Evolutionary conservation across 768 basidiomycete genomes (phyloP), one percentile per base, ranked within the genome.

Genomic region (Pisolithus tinctorius): DNA sequence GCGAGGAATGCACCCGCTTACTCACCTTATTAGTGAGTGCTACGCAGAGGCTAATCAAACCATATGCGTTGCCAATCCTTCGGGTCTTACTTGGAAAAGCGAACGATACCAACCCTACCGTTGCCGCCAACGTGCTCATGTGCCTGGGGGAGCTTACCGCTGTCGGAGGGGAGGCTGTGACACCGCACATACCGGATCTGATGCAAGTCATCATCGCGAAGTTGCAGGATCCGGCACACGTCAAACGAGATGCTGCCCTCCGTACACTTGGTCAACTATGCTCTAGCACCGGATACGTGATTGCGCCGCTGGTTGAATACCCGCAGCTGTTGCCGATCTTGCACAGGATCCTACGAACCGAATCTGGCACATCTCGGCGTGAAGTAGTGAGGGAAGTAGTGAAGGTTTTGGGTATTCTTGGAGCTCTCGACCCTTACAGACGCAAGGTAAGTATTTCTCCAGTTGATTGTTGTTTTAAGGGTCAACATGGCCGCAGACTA

Each of bases 351-450:
- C 68, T 98, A 53, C 80, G 86, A 64, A 86, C 88, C 25, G 96
- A 99, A 60, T 75, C 76, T 6, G 83, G 74, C 10, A 59, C 69
- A 74, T 84, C 93, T 10, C 75, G 90, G 42, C 77, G 95, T 29
- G 95, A 98, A 58, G 92, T 95, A 14, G 86, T 98, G 42, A 76
- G 95, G 47, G 95, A 98, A 63, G 86, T 95, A 14, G 86, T 98
- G 49, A 89, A 94, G 64, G 94, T 96, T 4, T 78, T 99, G 53
- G 96, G 96, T 55, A 92, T 97, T 47, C 77, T 99, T 16, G 96
- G 96, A 45, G 96, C 96, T 6, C 70, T 98, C 29, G 96, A 99
- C 66, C 96, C 96, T 0, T 99, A 96, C 67, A 79, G 86, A 61
- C 84, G 94, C 57, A 93, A 95, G 81, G 93, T 92, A 62, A 42